Evolutionary conservation across 2,329 filamentous ascomycete species (phyloP).

Genomic region (Fonsecaea nubica): DNA sequence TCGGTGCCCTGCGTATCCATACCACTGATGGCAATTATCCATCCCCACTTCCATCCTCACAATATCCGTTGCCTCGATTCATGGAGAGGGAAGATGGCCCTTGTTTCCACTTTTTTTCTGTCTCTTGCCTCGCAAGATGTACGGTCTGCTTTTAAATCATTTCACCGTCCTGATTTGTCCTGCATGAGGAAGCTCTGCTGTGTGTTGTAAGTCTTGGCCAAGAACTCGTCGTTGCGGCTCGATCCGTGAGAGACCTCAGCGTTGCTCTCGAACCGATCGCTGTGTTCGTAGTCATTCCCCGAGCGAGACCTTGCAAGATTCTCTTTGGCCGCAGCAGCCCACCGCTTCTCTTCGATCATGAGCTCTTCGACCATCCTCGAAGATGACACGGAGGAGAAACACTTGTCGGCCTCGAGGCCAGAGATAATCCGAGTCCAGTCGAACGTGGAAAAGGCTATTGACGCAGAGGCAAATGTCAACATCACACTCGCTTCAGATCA

Average conservation of each 20-base stretch:
- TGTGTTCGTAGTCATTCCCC: not conserved
- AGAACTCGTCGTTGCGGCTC: not conserved
- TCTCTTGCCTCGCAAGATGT: not conserved
- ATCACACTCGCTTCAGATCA: slow-evolving; percentile 1
- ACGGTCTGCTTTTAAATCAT: not conserved
- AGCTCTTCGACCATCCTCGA: slow-evolving; percentile 30
- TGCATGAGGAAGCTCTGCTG: not conserved
- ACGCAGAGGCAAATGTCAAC: slow-evolving; percentile 33
- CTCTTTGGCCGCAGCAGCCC: not conserved
- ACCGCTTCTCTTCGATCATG: slow-evolving; percentile 16
- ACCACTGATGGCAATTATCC: not conserved
- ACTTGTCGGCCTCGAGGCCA: slow-evolving; percentile 9
- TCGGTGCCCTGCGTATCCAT: not conserved
- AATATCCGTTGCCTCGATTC: not conserved
- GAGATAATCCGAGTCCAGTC: slow-evolving; percentile 23
- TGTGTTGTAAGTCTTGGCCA: not conserved
- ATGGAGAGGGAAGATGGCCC: not conserved
- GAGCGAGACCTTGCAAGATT: not conserved
- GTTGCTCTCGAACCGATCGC: slow-evolving; percentile 1
- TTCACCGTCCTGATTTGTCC: not conserved
- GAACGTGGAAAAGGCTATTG: slow-evolving; percentile 28
- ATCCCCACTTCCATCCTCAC: slow-evolving; percentile 4
- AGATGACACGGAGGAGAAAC: slow-evolving; percentile 20
- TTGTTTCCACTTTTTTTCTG: slow-evolving; percentile 16
- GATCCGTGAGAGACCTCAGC: slow-evolving; percentile 1